Evolutionary conservation across 2,329 filamentous ascomycete species (phyloP), one percentile per base, ranked within the genome.

Genomic region (Cadophora sp.): DNA sequence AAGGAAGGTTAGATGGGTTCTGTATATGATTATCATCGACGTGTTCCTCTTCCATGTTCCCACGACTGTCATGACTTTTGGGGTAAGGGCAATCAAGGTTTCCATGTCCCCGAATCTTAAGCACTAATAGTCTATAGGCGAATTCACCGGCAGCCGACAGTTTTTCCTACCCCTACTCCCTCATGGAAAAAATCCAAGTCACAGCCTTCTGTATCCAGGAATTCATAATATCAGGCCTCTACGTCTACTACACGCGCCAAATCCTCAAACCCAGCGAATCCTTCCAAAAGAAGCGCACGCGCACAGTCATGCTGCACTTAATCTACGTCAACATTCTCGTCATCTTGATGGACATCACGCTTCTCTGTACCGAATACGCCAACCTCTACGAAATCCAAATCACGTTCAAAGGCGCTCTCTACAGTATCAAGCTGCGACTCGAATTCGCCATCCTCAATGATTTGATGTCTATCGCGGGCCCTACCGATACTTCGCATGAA

Each of bases 131-230:
- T 45, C 14, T 45, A 45, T 48, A 48, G 45, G 18, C 45, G n/a
- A 48, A 48, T 22, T 48, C 45, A 22, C 45, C 45, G n/a, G 18
- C 18, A 48, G 45, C 45, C 3, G 45, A 20, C 45, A 20, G 22
- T 48, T 48, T 48, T 8, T 48, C 45, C 45, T 20, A 27, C 4
- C 13, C 61, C 20, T 64, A 30, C 24, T 45, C 50, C 13, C 43
- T 64, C 24, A 56, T 45, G 24, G 61, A 84, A 70, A 82, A 81
- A 70, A 78, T 83, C 41, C 81, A 84, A 71, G 81, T 84, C 79
- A 82, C 80, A 6, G 79, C 78, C 0, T 84, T 84, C 71, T 83
- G 80, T 72, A 67, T 83, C 20, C 82, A 83, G 70, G 82, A 84
- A 67, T 79, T 81, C 58, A 78, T 83, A 67, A 78, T 83, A 58